Evolutionary conservation across 495 filamentous ascomycete species (phyloP).

Genomic region (Filosporella fistucella): DNA sequence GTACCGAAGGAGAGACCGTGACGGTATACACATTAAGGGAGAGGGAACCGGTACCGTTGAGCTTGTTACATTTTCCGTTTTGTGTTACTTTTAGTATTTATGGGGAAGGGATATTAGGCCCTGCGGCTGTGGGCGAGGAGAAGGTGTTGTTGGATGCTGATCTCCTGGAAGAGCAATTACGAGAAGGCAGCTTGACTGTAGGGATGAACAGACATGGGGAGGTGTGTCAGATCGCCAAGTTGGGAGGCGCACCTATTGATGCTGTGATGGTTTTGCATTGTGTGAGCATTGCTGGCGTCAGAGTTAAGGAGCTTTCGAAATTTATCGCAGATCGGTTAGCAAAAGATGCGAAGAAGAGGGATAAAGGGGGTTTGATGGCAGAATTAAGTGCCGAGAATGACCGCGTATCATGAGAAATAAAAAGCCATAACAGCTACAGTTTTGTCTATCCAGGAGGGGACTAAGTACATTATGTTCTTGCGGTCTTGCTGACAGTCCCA

Average conservation of each 20-base stretch:
- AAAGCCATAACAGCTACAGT: not conserved
- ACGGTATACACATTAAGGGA: constrained; percentile 80
- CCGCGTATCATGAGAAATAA: constrained; percentile 27
- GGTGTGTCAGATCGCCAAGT: constrained; percentile 86
- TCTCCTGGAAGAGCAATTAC: constrained; percentile 77
- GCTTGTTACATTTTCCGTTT: constrained; percentile 84
- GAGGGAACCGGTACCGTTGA: constrained; percentile 81
- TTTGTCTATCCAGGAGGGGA: constrained; percentile 1
- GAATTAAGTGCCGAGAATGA: constrained; percentile 85
- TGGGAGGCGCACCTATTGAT: constrained; percentile 75
- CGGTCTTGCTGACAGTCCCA: constrained; percentile 52
- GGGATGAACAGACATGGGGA: constrained; percentile 87
- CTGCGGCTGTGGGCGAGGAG: constrained; percentile 21
- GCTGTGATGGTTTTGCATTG: constrained; percentile 71
- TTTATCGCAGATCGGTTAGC: constrained; percentile 68
- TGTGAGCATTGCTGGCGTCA: constrained; percentile 61
- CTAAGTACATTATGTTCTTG: not conserved
- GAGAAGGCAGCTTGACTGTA: constrained; percentile 79
- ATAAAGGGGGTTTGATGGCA: constrained; percentile 69
- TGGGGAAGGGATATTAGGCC: constrained; percentile 25
- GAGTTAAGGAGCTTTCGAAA: constrained; percentile 72
- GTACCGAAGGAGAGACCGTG: constrained; percentile 73
- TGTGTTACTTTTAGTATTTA: constrained; percentile 84
- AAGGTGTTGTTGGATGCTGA: constrained; percentile 73
- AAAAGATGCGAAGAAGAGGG: constrained; percentile 68